Percentiles rank a stretch among this genome's conserved stretches.
phyloP scores from a whole-genome alignment of 768 basidiomycete genomes.

The Postia placenta region DNA sequence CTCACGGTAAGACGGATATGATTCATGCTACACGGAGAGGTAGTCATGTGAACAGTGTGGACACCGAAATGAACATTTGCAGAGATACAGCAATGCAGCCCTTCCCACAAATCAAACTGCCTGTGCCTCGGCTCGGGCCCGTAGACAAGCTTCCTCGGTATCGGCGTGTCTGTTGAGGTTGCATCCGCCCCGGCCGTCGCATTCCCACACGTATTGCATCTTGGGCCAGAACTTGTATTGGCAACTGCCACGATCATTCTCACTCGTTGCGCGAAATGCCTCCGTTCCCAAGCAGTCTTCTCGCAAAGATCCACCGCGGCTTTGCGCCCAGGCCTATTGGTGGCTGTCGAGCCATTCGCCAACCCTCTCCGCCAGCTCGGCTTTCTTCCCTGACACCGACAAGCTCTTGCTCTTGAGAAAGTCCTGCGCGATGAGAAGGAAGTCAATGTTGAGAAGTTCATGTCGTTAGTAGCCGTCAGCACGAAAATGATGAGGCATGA shows the following conservation, averaged over 20 bases:
- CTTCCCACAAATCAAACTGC: neutral
- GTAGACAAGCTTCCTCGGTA: neutral
- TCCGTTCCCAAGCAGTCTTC: neutral
- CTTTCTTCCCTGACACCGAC: constrained; percentile 62
- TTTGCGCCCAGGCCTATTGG: neutral
- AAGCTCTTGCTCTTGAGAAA: constrained; percentile 65
- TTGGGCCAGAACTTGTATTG: no score
- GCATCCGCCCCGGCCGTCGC: no score
- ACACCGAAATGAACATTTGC: neutral
- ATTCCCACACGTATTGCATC: no score
- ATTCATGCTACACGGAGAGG: neutral
- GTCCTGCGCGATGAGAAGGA: constrained; percentile 52
- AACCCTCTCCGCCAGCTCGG: constrained; percentile 62
- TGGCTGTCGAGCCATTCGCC: constrained; percentile 51
- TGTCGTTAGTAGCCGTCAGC: no score
- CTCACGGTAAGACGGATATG: no score
- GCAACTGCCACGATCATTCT: no score
- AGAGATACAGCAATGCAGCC: no score
- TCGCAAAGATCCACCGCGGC: neutral
- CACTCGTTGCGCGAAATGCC: no score
- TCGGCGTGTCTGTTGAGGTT: neutral
- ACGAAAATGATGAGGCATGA: no score
- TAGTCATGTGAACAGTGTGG: neutral
- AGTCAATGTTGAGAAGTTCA: no score
- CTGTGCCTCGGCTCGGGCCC: neutral